phyloP scores from a whole-genome alignment of 2,329 filamentous ascomycete species.

The Ceratocystis huliohia region DNA sequence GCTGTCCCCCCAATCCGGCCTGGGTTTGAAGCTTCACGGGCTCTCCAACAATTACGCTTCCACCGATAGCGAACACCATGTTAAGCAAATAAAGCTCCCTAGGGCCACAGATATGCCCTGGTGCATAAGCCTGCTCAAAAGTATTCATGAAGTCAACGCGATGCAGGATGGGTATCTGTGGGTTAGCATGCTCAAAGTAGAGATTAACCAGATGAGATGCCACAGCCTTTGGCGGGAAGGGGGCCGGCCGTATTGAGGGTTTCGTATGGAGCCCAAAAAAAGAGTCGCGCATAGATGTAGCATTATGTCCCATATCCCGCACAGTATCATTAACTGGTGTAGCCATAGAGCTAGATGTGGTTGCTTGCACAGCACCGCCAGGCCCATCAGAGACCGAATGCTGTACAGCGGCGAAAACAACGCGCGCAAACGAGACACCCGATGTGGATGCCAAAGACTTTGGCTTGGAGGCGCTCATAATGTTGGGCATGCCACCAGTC shows the following conservation, averaged over 20 bases:
- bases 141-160: slow-evolving; percentile 79
- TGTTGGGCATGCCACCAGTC: slow-evolving; percentile 52
- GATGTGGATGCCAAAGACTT: slow-evolving; percentile 74
- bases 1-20: slow-evolving; percentile 24
- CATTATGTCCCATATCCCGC: slow-evolving; percentile 28
- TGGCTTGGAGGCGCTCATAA: slow-evolving; percentile 64
- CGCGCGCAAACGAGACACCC: slow-evolving; percentile 84
- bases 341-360: slow-evolving; percentile 21
- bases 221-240: slow-evolving; percentile 67
- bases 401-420: slow-evolving; percentile 89
- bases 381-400: slow-evolving; percentile 43
- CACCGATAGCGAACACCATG: slow-evolving; percentile 93
- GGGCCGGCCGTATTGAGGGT: slow-evolving; percentile 71
- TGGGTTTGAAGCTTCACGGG: slow-evolving; percentile 37
- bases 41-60: slow-evolving; percentile 75
- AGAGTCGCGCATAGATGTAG: slow-evolving; percentile 78
- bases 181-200: slow-evolving; percentile 94
- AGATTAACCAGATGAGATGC: slow-evolving; percentile 61
- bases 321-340: background rate
- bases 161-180: slow-evolving; percentile 87
- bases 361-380: slow-evolving; percentile 25
- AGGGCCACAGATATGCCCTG: slow-evolving; percentile 53
- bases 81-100: slow-evolving; percentile 88
- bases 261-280: slow-evolving; percentile 95
- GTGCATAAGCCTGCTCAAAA: slow-evolving; percentile 68